Base-by-base conservation (phyloP, 352 stramenopile genomes). In the Globisporangium splendens region DNA sequence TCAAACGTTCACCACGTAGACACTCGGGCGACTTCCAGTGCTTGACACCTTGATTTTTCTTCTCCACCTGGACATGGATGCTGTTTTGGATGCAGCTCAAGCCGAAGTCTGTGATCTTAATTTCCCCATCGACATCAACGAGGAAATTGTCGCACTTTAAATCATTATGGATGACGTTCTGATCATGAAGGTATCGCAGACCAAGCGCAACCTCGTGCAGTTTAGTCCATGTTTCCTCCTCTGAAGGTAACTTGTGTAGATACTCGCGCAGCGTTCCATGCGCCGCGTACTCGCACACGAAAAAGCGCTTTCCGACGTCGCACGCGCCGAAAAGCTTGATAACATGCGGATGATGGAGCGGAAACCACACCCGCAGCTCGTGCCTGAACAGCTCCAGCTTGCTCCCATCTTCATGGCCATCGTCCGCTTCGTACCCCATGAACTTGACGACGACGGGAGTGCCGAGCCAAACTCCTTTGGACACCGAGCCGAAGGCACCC, bases 91-190 rank as follows among this genome's bases (percentile, higher is more conserved):
- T 31, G 0, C 44, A 58, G 11, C 38, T 57, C 18, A 65, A 42
- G 7, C 46, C 59, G 38, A 65, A 65, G 41, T 65, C 59, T 12
- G 42, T 53, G 10, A 66, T 11, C 22, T 47, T 47, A 8, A 54
- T 46, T 8, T 17, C 24, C 6, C 35, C 38, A n/a, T 51, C 43
- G 11, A 13, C 7, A 10, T n/a, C 24, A 33, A 61, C 46, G 12
- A 61, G 35, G 31, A 54, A 35, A 24, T 61, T 61, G 18, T 61
- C 47, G 46, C 55, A 54, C 35, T 61, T 54, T 44, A 54, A 31
- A 12, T 54, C 44, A 24, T 48, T 61, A 42, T 61, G 44, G n/a
- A 54, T 8, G 20, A 53, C 44, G 35, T 31, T 46, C 1, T 46
- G 44, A 20, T 53, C 28, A 41, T 60, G 44, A 15, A 60, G 20